These are phyloP conservation scores for Tetrapisispora nanseiensis DNA, from an alignment of 805 yeast genomes.

Conservation along the genomic window DNA sequence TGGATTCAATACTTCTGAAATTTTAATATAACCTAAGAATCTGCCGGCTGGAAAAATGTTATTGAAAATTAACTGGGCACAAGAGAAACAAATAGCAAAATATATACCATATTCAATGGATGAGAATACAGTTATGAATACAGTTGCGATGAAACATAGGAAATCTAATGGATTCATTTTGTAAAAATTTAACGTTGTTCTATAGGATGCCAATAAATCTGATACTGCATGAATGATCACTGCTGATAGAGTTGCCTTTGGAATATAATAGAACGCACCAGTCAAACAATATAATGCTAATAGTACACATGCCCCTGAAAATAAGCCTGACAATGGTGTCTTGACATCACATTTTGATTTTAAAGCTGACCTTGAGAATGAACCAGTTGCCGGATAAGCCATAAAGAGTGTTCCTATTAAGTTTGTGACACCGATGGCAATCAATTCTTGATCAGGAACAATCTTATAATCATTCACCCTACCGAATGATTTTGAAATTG, in stretches of 20 bases:
- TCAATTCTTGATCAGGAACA: slow-evolving; percentile 84
- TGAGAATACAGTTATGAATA: slow-evolving; percentile 64
- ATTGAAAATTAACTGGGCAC: slow-evolving; percentile 62
- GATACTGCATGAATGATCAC: slow-evolving; percentile 89
- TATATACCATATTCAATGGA: slow-evolving; percentile 84
- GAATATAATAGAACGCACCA: slow-evolving; percentile 75
- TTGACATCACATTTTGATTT: slow-evolving; percentile 93
- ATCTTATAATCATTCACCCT: slow-evolving; percentile 85
- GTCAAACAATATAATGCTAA: slow-evolving; percentile 81
- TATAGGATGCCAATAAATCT: slow-evolving; percentile 66
- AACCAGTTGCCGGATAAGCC: slow-evolving; percentile 94
- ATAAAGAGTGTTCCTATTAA: slow-evolving; percentile 83
- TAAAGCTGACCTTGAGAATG: slow-evolving; percentile 88
- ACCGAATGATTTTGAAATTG: slow-evolving; percentile 89
- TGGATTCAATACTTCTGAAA: slow-evolving; percentile 4
- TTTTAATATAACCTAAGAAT: slow-evolving; percentile 63
- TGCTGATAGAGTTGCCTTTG: slow-evolving; percentile 80
- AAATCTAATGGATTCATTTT: slow-evolving; percentile 64
- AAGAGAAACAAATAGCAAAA: slow-evolving; percentile 80
- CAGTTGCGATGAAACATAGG: slow-evolving; percentile 61
- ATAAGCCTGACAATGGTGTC: slow-evolving; percentile 87
- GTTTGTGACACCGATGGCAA: slow-evolving; percentile 89
- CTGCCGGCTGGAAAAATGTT: slow-evolving; percentile 73
- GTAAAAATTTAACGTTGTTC: slow-evolving; percentile 61
- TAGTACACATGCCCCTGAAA: slow-evolving; percentile 81